Conservation (phyloP, 805 yeast species). For the Lachancea waltii region DNA sequence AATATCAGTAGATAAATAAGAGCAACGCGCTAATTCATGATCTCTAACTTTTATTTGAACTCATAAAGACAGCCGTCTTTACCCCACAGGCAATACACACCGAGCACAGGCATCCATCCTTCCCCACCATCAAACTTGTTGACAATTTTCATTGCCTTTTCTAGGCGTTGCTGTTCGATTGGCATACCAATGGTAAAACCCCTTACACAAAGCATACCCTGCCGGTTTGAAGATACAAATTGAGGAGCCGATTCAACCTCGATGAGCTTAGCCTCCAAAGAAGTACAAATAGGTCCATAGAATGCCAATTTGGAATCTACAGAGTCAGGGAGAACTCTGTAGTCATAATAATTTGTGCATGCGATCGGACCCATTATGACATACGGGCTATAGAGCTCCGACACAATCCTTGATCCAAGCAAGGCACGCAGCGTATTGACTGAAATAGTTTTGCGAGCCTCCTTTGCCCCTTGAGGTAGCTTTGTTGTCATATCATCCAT, state of each 20-base stretch:
- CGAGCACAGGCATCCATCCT: slow-evolving; percentile 47
- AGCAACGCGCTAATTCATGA: background rate
- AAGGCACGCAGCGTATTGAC: slow-evolving; percentile 40
- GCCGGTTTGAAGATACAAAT: slow-evolving; percentile 32
- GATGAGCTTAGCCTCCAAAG: slow-evolving; percentile 52
- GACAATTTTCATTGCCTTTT: slow-evolving; percentile 27
- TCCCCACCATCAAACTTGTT: slow-evolving; percentile 39
- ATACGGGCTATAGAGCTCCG: slow-evolving; percentile 39
- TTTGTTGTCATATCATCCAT: slow-evolving; percentile 16
- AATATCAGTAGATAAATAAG: slow-evolving; percentile 28
- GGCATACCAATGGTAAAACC: slow-evolving; percentile 64
- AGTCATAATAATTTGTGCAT: slow-evolving; percentile 55
- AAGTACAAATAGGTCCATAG: slow-evolving; percentile 54
- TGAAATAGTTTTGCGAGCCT: slow-evolving; percentile 19
- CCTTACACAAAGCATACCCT: slow-evolving; percentile 50
- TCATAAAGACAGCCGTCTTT: slow-evolving; percentile 66
- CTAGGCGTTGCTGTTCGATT: slow-evolving; percentile 26
- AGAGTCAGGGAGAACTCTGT: slow-evolving; percentile 39
- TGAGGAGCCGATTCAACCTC: slow-evolving; percentile 28
- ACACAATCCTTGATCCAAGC: slow-evolving; percentile 44
- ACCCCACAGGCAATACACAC: slow-evolving; percentile 55
- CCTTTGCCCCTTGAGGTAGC: slow-evolving; percentile 13
- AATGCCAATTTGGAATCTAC: slow-evolving; percentile 32
- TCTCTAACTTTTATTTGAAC: slow-evolving; percentile 17
- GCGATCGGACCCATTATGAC: slow-evolving; percentile 50